Percentiles rank a stretch among this genome's conserved stretches.
Evolutionary conservation across 768 basidiomycete genomes (phyloP).

Genomic region (Rhizopogon rudus): DNA sequence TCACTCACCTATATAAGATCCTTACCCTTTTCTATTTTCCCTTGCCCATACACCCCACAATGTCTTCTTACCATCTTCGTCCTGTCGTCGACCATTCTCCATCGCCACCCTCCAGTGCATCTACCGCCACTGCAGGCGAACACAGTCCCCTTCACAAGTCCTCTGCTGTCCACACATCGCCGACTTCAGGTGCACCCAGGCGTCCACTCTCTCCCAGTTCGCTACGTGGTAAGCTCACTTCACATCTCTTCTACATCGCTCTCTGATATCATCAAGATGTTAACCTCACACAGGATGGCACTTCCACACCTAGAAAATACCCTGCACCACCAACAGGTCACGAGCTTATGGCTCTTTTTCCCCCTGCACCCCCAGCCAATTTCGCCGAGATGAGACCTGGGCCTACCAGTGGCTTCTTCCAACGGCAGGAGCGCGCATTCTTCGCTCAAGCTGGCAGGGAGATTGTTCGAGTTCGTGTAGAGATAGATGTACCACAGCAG

Average conservation of each 20-base stretch:
- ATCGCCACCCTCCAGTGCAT: conserved; percentile 50
- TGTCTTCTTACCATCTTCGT: conserved; percentile 48
- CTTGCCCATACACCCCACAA: conserved; percentile 9
- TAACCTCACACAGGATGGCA: conserved; percentile 52
- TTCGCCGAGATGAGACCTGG: conserved; percentile 53
- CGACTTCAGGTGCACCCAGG: conserved; percentile 32
- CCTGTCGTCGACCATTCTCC: conserved; percentile 45
- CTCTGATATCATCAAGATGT: conserved; percentile 42
- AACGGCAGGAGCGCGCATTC: conserved; percentile 73
- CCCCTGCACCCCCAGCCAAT: conserved; percentile 57
- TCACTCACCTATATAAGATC: conserved; percentile 13
- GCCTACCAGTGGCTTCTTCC: conserved; percentile 70
- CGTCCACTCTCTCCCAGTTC: conserved; percentile 62
- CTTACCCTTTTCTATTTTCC: conserved; percentile 7
- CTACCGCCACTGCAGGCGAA: conserved; percentile 41
- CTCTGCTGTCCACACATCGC: conserved; percentile 24
- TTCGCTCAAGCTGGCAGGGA: conserved; percentile 77
- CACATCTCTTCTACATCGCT: conserved; percentile 2
- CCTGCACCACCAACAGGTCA: conserved; percentile 78
- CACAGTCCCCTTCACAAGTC: conserved; percentile 31
- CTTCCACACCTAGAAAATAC: conserved; percentile 50
- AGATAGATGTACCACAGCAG: conserved; percentile 48
- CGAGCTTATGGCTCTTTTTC: conserved; percentile 83
- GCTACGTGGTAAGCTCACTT: conserved; percentile 42
- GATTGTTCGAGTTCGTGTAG: conserved; percentile 69